Evolutionary conservation across 78 protist genomes (phyloP).

Genomic region (Protostelium mycophagum): DNA sequence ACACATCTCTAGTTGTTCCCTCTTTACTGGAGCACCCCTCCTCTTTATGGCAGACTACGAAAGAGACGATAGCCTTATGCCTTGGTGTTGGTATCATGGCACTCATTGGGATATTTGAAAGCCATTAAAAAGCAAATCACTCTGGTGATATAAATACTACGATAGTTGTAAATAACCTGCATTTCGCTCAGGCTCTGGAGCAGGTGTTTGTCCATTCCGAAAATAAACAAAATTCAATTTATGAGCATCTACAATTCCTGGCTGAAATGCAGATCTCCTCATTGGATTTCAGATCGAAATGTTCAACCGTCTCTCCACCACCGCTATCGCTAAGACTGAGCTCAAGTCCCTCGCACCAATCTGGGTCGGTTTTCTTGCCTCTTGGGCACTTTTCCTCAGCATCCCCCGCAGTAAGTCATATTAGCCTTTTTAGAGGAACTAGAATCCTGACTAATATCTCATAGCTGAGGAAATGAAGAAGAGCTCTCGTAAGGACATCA

Average conservation of each 20-base stretch:
- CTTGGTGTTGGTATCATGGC: background rate
- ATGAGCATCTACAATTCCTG: too few species aligned
- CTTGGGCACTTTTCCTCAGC: background rate
- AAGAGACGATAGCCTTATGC: background rate
- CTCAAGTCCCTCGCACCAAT: background rate
- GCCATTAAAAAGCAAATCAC: too few species aligned
- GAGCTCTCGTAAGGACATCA: background rate
- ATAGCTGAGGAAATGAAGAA: background rate
- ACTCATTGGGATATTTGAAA: background rate
- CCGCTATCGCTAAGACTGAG: background rate
- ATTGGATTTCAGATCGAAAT: too few species aligned
- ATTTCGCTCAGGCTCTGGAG: too few species aligned
- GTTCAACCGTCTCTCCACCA: background rate
- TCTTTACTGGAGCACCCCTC: background rate
- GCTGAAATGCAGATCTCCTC: too few species aligned
- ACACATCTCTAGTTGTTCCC: background rate
- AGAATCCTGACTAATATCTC: background rate
- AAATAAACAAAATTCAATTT: too few species aligned
- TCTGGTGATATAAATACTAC: too few species aligned
- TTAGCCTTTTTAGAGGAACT: too few species aligned
- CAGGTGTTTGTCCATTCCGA: too few species aligned
- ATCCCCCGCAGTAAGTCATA: background rate
- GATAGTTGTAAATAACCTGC: too few species aligned
- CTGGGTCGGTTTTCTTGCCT: background rate
- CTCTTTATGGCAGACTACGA: background rate